A percentile compares a stretch with the other conserved stretches of the same genome.
These are phyloP conservation scores for Pelargonium nanum DNA, from an alignment of 345 rosid species.

Conservation along the genomic window DNA sequence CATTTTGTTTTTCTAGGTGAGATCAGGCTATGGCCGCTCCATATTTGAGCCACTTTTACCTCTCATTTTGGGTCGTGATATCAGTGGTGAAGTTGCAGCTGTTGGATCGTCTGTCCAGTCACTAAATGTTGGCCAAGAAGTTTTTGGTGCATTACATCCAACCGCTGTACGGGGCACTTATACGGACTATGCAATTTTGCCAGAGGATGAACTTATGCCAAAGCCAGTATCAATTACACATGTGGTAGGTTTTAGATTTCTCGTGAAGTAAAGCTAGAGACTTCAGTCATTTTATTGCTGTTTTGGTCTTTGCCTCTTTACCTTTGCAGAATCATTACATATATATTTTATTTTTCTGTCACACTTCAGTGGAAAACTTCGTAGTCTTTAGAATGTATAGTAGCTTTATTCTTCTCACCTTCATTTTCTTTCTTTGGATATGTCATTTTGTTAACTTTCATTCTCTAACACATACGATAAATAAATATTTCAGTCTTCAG, in stretches of 20 bases:
- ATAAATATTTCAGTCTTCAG: neutral
- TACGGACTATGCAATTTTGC: constrained; percentile 69
- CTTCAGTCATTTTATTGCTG: neutral
- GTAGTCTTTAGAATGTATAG: neutral
- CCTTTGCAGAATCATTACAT: too few relatives aligned
- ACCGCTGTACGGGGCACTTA: constrained; percentile 94
- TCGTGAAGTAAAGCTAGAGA: neutral
- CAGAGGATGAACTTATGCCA: constrained; percentile 62
- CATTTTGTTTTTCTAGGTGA: constrained; percentile 45
- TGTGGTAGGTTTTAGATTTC: constrained; percentile 33
- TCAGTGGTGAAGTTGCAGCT: constrained; percentile 86
- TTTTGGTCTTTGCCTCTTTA: neutral
- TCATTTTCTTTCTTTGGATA: too few relatives aligned
- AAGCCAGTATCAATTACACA: constrained; percentile 74
- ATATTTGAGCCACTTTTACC: constrained; percentile 78
- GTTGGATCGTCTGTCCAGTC: constrained; percentile 59
- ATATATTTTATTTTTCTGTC: neutral
- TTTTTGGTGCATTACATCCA: constrained; percentile 95
- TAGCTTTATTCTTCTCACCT: too few relatives aligned
- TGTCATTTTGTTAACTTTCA: too few relatives aligned
- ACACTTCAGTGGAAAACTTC: neutral
- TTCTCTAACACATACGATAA: neutral
- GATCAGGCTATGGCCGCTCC: constrained; percentile 96
- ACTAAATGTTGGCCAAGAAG: constrained; percentile 65
- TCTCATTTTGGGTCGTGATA: constrained; percentile 80